Conservation (phyloP, 192 early-diverging fungal genomes). For the Cetraspora pellucida region DNA sequence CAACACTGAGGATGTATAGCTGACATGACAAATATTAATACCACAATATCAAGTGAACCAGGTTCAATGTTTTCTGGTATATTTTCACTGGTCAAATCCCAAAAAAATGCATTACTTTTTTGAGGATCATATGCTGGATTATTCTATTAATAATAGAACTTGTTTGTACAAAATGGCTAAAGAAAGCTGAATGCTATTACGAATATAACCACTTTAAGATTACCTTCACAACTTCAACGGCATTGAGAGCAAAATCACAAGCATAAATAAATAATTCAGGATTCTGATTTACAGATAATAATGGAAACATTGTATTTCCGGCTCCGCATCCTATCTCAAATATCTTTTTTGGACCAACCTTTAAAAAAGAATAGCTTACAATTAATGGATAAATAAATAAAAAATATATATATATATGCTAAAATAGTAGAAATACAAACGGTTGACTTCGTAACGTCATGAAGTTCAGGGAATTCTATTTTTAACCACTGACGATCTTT, state of each 20-base stretch:
- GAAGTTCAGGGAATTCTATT: constrained; percentile 92
- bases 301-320: constrained; percentile 93
- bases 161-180: too few relatives aligned
- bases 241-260: constrained; percentile 88
- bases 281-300: constrained; percentile 75
- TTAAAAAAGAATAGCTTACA: constrained; percentile 38
- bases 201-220: background rate
- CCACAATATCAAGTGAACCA: constrained; percentile 76
- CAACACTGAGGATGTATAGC: constrained; percentile 88
- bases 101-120: constrained; percentile 89
- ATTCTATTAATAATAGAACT: constrained; percentile 33
- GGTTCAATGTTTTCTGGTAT: constrained; percentile 56
- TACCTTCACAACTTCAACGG: constrained; percentile 90
- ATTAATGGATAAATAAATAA: background rate
- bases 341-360: constrained; percentile 62
- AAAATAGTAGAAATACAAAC: constrained; percentile 39
- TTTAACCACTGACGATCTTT: constrained; percentile 97
- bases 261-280: constrained; percentile 87
- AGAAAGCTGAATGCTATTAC: too few relatives aligned
- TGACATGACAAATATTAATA: constrained; percentile 95
- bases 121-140: constrained; percentile 69
- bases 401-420: background rate
- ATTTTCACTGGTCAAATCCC: constrained; percentile 80
- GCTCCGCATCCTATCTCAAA: constrained; percentile 98
- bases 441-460: constrained; percentile 47